These are phyloP conservation scores for Eurotiales sp. DNA, from an alignment of 2,329 filamentous ascomycete genomes.

Conservation along the genomic window DNA sequence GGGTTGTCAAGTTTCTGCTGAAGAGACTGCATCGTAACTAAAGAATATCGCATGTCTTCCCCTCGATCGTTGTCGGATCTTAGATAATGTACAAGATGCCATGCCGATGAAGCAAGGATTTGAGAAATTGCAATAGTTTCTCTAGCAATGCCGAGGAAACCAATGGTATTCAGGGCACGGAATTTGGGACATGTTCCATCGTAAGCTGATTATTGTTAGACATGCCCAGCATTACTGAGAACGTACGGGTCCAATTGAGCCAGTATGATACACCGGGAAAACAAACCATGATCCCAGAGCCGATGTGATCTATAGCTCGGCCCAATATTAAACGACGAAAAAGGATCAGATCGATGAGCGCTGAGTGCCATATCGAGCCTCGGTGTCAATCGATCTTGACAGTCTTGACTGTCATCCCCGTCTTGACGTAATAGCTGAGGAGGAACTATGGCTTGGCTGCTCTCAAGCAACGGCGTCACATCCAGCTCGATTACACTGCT, in stretches of 20 bases:
- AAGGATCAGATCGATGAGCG: background rate
- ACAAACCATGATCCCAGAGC: conserved; percentile 4
- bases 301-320: background rate
- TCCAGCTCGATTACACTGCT: background rate
- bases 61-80: background rate
- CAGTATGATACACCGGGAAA: background rate
- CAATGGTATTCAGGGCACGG: background rate
- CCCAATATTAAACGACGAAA: background rate
- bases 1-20: conserved; percentile 1
- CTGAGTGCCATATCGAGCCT: background rate
- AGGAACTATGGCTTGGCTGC: background rate
- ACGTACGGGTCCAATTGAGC: background rate
- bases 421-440: background rate
- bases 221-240: background rate
- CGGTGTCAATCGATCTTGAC: background rate
- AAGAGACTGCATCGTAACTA: background rate
- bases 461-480: conserved; percentile 1
- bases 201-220: background rate
- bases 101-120: background rate
- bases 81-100: conserved; percentile 3
- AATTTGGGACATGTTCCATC: conserved; percentile 5
- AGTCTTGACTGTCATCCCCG: background rate
- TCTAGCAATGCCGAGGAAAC: background rate
- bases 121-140: conserved; percentile 3
- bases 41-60: background rate